These are phyloP conservation scores for Rosa chinensis DNA, from an alignment of 306 rosid species.

Conservation along the genomic window DNA sequence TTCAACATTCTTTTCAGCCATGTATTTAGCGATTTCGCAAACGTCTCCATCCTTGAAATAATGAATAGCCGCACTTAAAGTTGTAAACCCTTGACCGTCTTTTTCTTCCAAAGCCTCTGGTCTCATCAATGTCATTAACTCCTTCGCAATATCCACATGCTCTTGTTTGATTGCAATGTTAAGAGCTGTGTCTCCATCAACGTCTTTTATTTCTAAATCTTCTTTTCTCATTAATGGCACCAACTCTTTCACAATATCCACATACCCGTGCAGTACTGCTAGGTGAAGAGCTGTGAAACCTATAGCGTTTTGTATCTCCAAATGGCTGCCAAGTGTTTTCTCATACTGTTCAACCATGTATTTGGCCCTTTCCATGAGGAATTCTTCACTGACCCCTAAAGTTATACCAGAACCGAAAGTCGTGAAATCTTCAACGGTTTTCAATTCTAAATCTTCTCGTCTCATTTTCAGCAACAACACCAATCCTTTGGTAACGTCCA, in stretches of 20 bases:
- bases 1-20: not conserved
- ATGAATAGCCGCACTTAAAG: rapidly evolving
- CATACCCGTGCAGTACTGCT: too few species aligned
- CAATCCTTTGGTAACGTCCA: not conserved
- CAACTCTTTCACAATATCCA: too few species aligned
- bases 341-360: not conserved
- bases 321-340: not conserved
- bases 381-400: not conserved
- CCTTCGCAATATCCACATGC: not conserved
- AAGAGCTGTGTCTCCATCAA: too few species aligned
- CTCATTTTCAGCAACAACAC: not conserved
- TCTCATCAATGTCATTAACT: not conserved
- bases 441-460: not conserved
- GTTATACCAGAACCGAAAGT: not conserved
- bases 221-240: not conserved
- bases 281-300: not conserved
- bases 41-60: not conserved
- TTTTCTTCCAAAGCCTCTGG: not conserved
- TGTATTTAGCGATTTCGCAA: not conserved
- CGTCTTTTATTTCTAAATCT: not conserved
- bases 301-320: not conserved
- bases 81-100: rapidly evolving
- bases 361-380: not conserved
- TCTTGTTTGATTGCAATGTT: rapidly evolving
- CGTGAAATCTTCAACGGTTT: not conserved